Evolutionary conservation across 83 land plant genomes (phyloP), one percentile per base, ranked within the genome.

Genomic region (Larix sibirica): DNA sequence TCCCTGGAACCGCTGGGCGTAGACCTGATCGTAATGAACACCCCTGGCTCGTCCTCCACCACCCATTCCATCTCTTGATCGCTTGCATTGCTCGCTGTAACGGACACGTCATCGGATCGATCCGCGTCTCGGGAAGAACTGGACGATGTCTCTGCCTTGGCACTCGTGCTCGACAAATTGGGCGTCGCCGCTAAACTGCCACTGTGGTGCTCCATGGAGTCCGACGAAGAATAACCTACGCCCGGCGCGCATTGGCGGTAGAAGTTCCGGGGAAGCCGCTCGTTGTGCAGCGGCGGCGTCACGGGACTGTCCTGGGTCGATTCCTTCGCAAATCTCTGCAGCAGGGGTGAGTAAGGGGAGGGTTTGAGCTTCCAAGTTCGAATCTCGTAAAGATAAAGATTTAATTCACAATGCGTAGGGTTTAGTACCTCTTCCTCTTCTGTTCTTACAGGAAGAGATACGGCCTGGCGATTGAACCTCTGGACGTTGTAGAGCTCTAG

Each of bases 401-500:
- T 20, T 10, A 69, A 3, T 0, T 10, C 74, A n/a, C 58, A 40
- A 69, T 40, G 40, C 21, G 20, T 4, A 36, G 50, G 68, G 24
- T 47, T 40, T 12, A 16, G 26, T 78, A 78, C 80, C 62, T 78
- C 80, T 26, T 78, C 80, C 26, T 78, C 80, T 33, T 78, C 80
- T 58, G 47, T 31, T 58, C 80, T 24, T 31, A 92, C 87, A 3
- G 92, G 70, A 5, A 93, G 91, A 33, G 44, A 38, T 14, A 80
- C 81, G 62, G 90, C 93, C 80, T 93, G 95, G 3, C 87, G 89
- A 66, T 88, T 97, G 89, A 92, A 94, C 78, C 92, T 89, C 80
- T 89, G 96, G 23, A 96, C 96, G 86, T 97, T 97, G 88, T 96
- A 97, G 16, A 96, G 93, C 88, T 96, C 99, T 82, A 91, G 87